These are phyloP conservation scores for Tetrapisispora phaffii DNA, from an alignment of 805 yeast species.

Conservation along the genomic window DNA sequence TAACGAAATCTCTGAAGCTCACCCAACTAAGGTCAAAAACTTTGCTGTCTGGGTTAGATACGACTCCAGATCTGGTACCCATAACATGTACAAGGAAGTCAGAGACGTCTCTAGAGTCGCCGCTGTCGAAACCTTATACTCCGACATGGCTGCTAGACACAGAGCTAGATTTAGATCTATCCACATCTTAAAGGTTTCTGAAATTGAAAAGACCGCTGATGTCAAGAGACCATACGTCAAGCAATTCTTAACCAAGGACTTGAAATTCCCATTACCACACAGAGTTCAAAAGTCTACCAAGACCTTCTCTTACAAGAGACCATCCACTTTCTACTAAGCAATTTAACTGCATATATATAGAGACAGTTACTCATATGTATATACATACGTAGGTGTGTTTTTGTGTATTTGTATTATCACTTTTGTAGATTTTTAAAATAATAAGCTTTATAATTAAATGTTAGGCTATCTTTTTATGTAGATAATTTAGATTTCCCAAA, in stretches of 20 bases:
- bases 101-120: slow-evolving; percentile 98
- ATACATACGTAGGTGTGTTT: slow-evolving; percentile 11
- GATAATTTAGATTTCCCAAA: no score
- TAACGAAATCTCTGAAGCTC: slow-evolving; percentile 83
- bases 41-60: slow-evolving; percentile 99
- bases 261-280: slow-evolving; percentile 99
- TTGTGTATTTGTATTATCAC: slow-evolving; percentile 20
- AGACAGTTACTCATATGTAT: slow-evolving; percentile 1
- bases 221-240: slow-evolving; percentile 98
- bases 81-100: slow-evolving; percentile 99
- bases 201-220: slow-evolving; percentile 93
- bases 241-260: slow-evolving; percentile 90
- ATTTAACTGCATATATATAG: slow-evolving; percentile 3
- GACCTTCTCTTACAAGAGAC: slow-evolving; percentile 86
- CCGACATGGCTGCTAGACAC: slow-evolving; percentile 99
- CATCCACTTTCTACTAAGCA: slow-evolving; percentile 89
- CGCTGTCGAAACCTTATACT: slow-evolving; percentile 97
- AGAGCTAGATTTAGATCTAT: slow-evolving; percentile 99
- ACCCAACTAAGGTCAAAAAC: slow-evolving; percentile 99
- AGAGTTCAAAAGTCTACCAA: slow-evolving; percentile 87
- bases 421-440: slow-evolving; percentile 19
- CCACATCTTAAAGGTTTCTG: slow-evolving; percentile 99
- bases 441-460: slow-evolving; percentile 5
- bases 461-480: no score
- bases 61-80: slow-evolving; percentile 99